Base-by-base conservation (phyloP, 2,329 filamentous ascomycete genomes). In the Pseudogymnoascus destructans region DNA sequence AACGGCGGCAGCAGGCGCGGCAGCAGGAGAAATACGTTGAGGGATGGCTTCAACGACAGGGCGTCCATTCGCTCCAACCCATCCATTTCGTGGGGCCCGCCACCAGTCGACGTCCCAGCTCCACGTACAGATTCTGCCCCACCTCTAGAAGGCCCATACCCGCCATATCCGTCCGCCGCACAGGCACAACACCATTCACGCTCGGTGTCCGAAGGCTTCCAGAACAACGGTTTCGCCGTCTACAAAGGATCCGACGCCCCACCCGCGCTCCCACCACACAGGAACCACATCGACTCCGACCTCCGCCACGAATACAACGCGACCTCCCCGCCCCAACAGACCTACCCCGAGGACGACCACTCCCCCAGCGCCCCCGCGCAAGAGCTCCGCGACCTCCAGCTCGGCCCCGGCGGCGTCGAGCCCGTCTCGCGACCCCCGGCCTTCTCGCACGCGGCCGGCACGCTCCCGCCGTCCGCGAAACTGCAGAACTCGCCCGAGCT, bases 381-480 rank as follows among this genome's bases (percentile, higher is more conserved):
- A 35, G 77, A 80, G 58, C 70, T 85, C 35, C 75, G 78, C 40
- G 76, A 75, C 15, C 76, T 84, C 69, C 77, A 82, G 69, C 76
- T 78, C 32, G 82, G 86, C 5, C 64, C 61, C 6, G 60, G 59
- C 6, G 88, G 87, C 1, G 25, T 33, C 1, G 85, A 87, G 63
- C 88, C 88, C 6, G 89, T 96, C 17, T 81, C 80, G 4, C 75
- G 78, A 5, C 91, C 92, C 0, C 92, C 92, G 2, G 82, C 82
- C 9, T 92, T 96, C 69, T 79, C 82, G 54, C 89, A 95, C 70
- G 78, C 79, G 35, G 81, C 90, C 10, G 82, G 86, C 61, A 79
- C 85, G 57, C 79, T 81, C 55, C 90, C 90, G 4, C 75, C 77
- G 1, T 82, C 79, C 60, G 17, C 23, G 25, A 81, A 81, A 61